These are phyloP conservation scores for Pseudocercospora fuligena DNA, from an alignment of 2,329 filamentous ascomycete species.

Conservation along the genomic window DNA sequence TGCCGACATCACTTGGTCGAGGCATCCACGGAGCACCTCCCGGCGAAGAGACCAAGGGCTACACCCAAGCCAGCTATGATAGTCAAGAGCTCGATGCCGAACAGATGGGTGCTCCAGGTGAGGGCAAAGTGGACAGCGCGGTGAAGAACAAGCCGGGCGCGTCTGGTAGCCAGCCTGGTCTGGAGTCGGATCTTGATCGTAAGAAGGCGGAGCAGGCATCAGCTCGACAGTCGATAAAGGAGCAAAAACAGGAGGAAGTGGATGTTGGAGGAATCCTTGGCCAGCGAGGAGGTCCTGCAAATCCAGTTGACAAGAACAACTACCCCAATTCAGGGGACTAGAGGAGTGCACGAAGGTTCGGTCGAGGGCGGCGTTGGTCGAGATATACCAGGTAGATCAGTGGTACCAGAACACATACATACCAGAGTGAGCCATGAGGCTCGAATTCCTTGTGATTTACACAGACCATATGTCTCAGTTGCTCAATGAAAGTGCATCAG, in stretches of 20 bases:
- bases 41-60: slow-evolving; percentile 50
- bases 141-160: slow-evolving; percentile 47
- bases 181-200: slow-evolving; percentile 53
- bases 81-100: slow-evolving; percentile 53
- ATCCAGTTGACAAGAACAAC: slow-evolving; percentile 40
- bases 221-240: slow-evolving; percentile 47
- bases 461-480: no score
- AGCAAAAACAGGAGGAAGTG: slow-evolving; percentile 43
- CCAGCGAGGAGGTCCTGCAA: slow-evolving; percentile 53
- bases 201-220: slow-evolving; percentile 57
- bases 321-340: slow-evolving; percentile 36
- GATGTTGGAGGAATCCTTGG: slow-evolving; percentile 51
- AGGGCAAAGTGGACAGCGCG: slow-evolving; percentile 50
- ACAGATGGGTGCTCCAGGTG: slow-evolving; percentile 55
- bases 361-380: background rate
- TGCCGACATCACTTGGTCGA: slow-evolving; percentile 44
- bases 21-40: slow-evolving; percentile 51
- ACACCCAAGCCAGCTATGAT: slow-evolving; percentile 48
- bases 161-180: slow-evolving; percentile 43
- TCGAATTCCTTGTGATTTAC: background rate
- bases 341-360: no score
- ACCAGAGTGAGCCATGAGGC: background rate
- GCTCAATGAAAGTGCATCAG: background rate
- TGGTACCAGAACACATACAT: background rate
- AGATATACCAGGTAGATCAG: background rate